Evolutionary conservation across 768 basidiomycete species (phyloP).

Genomic region (Coprinellus aureogranulatus): DNA sequence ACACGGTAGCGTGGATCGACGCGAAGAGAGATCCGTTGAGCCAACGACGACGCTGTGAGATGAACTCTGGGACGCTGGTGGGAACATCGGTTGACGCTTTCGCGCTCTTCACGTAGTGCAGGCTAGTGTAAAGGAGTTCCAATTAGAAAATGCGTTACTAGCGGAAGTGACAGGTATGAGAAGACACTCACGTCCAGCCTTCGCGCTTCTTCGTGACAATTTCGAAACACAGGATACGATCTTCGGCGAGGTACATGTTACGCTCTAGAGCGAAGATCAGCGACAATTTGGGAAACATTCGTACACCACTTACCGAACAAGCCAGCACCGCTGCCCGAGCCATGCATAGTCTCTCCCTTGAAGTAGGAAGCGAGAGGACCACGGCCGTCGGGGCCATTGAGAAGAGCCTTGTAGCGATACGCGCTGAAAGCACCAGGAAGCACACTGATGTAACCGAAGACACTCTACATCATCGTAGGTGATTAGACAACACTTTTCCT

Average conservation of each 20-base stretch:
- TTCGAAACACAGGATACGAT: constrained; percentile 96
- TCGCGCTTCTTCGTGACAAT: constrained; percentile 90
- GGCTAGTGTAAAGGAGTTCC: too few relatives aligned
- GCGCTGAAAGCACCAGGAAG: constrained; percentile 92
- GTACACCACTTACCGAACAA: constrained; percentile 56
- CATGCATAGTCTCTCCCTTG: constrained; percentile 93
- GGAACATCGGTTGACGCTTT: constrained; percentile 97
- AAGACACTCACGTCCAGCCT: constrained; percentile 66
- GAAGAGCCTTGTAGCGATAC: constrained; percentile 85
- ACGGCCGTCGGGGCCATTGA: constrained; percentile 77
- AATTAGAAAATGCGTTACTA: too few relatives aligned
- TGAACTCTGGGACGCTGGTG: constrained; percentile 87
- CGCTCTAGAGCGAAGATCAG: constrained; percentile 78
- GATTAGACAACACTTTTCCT: too few relatives aligned
- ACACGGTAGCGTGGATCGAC: constrained; percentile 89
- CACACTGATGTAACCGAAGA: constrained; percentile 95
- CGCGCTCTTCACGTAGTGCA: constrained; percentile 90
- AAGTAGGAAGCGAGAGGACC: constrained; percentile 96
- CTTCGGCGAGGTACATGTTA: constrained; percentile 95
- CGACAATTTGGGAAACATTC: too few relatives aligned
- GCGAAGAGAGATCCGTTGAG: constrained; percentile 90
- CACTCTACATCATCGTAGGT: too few relatives aligned
- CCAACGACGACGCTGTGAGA: constrained; percentile 90
- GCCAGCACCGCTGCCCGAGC: constrained; percentile 79
- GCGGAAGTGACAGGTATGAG: constrained; percentile 7